phyloP scores from a whole-genome alignment of 208 protist species.

The Acanthamoeba polyphaga region DNA sequence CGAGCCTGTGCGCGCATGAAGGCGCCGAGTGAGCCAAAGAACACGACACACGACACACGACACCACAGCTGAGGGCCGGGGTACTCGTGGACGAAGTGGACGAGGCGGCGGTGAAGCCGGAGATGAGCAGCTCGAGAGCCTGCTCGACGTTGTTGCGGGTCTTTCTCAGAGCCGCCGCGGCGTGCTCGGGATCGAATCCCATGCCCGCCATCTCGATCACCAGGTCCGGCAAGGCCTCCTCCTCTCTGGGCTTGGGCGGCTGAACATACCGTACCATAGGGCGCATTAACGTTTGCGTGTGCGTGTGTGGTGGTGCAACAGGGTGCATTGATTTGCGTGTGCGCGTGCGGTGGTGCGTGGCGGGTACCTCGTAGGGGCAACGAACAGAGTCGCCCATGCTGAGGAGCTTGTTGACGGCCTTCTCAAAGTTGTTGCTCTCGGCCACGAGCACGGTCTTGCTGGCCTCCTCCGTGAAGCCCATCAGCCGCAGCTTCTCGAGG shows the following conservation, averaged over 20 bases:
- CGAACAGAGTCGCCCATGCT: slow-evolving; percentile 2
- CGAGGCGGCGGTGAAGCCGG: background rate
- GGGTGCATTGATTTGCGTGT: background rate
- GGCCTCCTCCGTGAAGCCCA: slow-evolving; percentile 22
- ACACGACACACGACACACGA: background rate
- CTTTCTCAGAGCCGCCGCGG: background rate
- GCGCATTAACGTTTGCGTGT: background rate
- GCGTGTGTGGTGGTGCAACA: background rate
- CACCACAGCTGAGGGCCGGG: too few species aligned
- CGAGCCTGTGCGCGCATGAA: background rate
- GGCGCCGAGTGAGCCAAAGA: too few species aligned
- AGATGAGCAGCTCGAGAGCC: slow-evolving; percentile 7
- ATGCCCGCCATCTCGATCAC: slow-evolving; percentile 41
- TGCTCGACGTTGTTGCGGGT: background rate
- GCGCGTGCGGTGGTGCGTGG: background rate
- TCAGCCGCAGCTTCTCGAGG: background rate
- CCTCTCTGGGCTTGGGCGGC: background rate
- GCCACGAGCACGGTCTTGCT: background rate
- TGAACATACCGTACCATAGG: background rate
- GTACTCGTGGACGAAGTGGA: too few species aligned
- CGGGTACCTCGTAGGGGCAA: background rate
- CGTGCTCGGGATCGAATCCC: slow-evolving; percentile 20
- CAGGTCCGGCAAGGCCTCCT: slow-evolving; percentile 4
- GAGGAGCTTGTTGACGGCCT: background rate
- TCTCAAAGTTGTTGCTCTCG: background rate